Evolutionary conservation across 2,329 filamentous ascomycete genomes (phyloP).

Genomic region (Fulvia fulva): DNA sequence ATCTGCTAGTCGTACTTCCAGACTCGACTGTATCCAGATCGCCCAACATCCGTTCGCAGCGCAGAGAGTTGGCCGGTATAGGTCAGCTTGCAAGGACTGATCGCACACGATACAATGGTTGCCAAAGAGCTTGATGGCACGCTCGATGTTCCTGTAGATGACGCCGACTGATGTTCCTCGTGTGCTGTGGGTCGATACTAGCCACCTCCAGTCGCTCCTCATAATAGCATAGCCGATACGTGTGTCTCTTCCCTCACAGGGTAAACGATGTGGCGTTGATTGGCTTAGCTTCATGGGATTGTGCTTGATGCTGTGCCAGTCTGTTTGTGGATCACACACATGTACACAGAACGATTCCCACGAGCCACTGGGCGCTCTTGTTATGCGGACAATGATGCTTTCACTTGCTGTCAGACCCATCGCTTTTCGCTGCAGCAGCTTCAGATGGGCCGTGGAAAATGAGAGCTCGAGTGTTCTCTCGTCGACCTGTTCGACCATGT

Average conservation of each 20-base stretch:
- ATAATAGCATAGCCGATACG: conserved; percentile 1
- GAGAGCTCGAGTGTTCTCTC: background rate
- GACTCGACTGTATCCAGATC: background rate
- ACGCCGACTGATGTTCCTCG: background rate
- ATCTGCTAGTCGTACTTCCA: conserved; percentile 2
- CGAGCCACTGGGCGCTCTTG: background rate
- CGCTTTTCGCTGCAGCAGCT: background rate
- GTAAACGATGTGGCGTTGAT: background rate
- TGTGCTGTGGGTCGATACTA: background rate
- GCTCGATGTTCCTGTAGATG: background rate
- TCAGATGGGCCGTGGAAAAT: background rate
- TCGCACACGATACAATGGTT: conserved; percentile 2
- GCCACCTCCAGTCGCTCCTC: background rate
- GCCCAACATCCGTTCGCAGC: background rate
- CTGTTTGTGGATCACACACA: background rate
- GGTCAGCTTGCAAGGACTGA: background rate
- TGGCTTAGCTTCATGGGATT: background rate
- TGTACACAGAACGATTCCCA: conserved; percentile 7
- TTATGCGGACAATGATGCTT: background rate
- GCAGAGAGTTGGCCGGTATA: conserved; percentile 1
- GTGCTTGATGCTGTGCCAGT: background rate
- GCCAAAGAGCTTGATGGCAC: background rate
- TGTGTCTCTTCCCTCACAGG: background rate
- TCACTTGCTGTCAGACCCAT: background rate
- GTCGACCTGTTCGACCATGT: conserved; percentile 1